Percentiles rank a stretch among this genome's conserved stretches.
Evolutionary conservation across 2,329 filamentous ascomycete genomes (phyloP).

Genomic region (Ceratocystis colombiana): DNA sequence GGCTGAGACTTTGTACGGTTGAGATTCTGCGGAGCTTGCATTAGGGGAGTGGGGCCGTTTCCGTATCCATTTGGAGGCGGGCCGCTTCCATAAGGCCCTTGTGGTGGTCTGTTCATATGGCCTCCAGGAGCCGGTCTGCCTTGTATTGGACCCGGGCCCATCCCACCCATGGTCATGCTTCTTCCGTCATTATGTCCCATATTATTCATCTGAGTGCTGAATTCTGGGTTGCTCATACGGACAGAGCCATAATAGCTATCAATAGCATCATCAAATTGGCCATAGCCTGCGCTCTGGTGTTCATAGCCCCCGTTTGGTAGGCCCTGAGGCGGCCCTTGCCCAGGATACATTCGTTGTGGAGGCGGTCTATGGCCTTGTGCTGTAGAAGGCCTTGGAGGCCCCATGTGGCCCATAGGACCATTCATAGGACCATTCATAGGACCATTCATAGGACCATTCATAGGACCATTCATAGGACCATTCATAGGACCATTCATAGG

Average conservation of each 20-base stretch:
- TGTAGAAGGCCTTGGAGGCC: conserved; percentile 39
- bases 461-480: neutral
- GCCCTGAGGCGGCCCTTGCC: conserved; percentile 34
- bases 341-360: conserved; percentile 44
- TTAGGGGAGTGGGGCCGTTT: conserved; percentile 15
- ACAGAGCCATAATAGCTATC: conserved; percentile 29
- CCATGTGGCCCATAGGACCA: conserved; percentile 18
- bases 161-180: conserved; percentile 21
- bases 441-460: conserved; percentile 9
- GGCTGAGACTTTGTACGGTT: conserved; percentile 58
- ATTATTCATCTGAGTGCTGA: conserved; percentile 25
- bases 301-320: conserved; percentile 25
- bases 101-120: conserved; percentile 23
- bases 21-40: conserved; percentile 39
- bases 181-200: conserved; percentile 19
- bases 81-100: conserved; percentile 12
- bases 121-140: conserved; percentile 21
- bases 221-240: conserved; percentile 29
- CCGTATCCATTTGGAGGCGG: conserved; percentile 10
- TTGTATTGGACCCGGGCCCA: conserved; percentile 15
- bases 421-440: conserved; percentile 5
- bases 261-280: conserved; percentile 28
- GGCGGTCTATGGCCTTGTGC: conserved; percentile 44
- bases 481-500: neutral
- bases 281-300: conserved; percentile 23